Base-by-base conservation (phyloP, 139 green algal genomes). In the Auxenochlorella pyrenoidosa region DNA sequence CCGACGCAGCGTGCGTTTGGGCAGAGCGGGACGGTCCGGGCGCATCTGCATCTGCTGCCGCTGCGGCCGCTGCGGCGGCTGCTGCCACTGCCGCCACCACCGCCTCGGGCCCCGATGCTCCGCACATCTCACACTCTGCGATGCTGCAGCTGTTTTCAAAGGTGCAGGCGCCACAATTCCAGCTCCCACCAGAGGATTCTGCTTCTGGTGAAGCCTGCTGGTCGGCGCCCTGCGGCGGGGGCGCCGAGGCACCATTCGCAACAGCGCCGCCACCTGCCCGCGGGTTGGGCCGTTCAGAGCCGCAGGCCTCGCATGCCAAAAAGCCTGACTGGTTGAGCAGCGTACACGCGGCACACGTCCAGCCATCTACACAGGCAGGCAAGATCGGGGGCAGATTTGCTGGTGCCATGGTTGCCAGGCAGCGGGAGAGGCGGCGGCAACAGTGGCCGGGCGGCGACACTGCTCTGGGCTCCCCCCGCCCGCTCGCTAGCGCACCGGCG, bases 111-210 rank as follows among this genome's bases (percentile, higher is more conserved):
- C 79, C 15, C 0, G 47, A 12, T 22, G 79, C 47, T n/a, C 43
- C 24, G 66, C 79, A 85, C 43, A 65, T 63, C 28, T 85, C 79
- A 22, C 79, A 85, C 40, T 60, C n/a, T 26, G 24, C 22, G 15
- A 47, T 18, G 59, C 59, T n/a, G 63, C 21, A 36, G 60, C 38
- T 34, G 41, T 84, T 84, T 5, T 72, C 34, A 58, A 84, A 84
- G 34, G 79, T 84, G 79, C 79, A 84, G 1, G 79, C 34, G 30
- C 40, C 63, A 51, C 66, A 73, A 0, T 26, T 38, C 66, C 66
- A 73, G 5, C 66, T 5, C 15, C 4, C 32, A 12, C 10, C 30
- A 40, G 32, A 3, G 6, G 10, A 40, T 2, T 19, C 66, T 73
- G n/a, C 32, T 16, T 18, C 3, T 73, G 66, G 32, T 19, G 26